Evolutionary conservation across 1,284 basidiomycete species (phyloP), one percentile per base, ranked within the genome.

Genomic region (Fomitopsis pinicola): DNA sequence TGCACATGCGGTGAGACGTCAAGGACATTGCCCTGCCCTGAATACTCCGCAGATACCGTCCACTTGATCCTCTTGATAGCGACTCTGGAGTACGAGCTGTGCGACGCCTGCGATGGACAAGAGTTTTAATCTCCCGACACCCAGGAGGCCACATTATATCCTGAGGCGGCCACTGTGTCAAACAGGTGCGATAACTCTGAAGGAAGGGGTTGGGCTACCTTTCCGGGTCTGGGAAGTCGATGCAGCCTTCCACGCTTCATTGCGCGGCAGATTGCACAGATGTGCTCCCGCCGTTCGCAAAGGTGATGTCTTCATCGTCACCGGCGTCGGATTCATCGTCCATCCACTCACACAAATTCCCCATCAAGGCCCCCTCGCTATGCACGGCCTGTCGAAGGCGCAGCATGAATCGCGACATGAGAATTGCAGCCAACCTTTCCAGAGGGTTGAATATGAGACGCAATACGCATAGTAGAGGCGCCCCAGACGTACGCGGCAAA

Each of bases 381-480:
- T 42, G 19, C 22, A 44, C 6, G 55, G 7, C 36, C 14, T 42
- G 19, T 40, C 55, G 40, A n/a, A 57, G 55, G 17, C 7, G 3
- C 17, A 57, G 42, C 55, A 57, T 57, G 42, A 57, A 44, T 9
- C 55, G 55, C 26, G 42, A 57, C 55, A 57, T 42, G 8, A 57
- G 19, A 19, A 57, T 44, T 4, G 55, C 55, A 17, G 42, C 38
- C 19, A 57, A n/a, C 14, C 55, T 57, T 22, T 33, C 19, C 7
- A 5, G 22, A 22, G 12, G 4, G 5, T 14, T 5, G 28, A 2
- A 26, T 46, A 8, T 10, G 48, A 10, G 28, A 7, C 28, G 6
- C 15, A 2, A 33, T 12, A 15, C 5, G 26, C 22, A 50, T 6
- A 10, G n/a, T 6, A 10, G 19, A 36, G 15, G 12, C 9, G 9